Conservation (phyloP, 2,329 filamentous ascomycete species). For the Fusarium incarnatum region DNA sequence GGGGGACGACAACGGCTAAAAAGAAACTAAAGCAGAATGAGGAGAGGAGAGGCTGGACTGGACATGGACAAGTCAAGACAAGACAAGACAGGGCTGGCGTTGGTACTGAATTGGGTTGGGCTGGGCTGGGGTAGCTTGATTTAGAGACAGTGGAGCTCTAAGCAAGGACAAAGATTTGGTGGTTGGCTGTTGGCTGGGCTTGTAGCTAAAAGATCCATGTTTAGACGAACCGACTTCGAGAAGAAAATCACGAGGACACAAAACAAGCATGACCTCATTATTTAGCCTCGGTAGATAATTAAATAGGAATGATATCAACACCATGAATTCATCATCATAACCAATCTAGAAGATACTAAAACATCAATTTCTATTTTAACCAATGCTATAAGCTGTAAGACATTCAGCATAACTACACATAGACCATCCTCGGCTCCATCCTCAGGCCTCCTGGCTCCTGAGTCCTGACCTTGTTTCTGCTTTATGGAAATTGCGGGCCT, state of each 20-base stretch:
- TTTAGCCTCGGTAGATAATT: constrained; percentile 8
- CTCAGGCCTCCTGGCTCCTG: constrained; percentile 1
- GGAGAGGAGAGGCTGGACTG: constrained; percentile 27
- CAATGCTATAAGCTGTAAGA: background rate
- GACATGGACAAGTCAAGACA: constrained; percentile 1
- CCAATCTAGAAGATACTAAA: background rate
- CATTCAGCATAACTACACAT: background rate
- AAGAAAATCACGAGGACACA: constrained; percentile 36
- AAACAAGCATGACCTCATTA: constrained; percentile 40
- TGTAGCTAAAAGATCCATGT: background rate
- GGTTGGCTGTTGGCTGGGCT: constrained; percentile 10
- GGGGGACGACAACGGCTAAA: constrained; percentile 29
- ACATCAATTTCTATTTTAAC: background rate
- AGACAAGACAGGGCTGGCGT: constrained; percentile 24
- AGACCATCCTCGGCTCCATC: constrained; percentile 3
- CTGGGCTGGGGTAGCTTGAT: constrained; percentile 20
- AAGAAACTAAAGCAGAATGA: background rate
- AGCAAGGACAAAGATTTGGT: constrained; percentile 7
- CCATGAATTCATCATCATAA: background rate
- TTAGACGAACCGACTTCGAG: constrained; percentile 25
- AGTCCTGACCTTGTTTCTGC: constrained; percentile 35
- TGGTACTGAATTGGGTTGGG: constrained; percentile 16
- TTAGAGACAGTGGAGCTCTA: constrained; percentile 19
- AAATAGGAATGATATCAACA: constrained; percentile 9
- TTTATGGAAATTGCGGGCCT: constrained; percentile 32